Conservation (phyloP, 371 early-diverging fungal genomes). For the Rhizomucor pusillus region DNA sequence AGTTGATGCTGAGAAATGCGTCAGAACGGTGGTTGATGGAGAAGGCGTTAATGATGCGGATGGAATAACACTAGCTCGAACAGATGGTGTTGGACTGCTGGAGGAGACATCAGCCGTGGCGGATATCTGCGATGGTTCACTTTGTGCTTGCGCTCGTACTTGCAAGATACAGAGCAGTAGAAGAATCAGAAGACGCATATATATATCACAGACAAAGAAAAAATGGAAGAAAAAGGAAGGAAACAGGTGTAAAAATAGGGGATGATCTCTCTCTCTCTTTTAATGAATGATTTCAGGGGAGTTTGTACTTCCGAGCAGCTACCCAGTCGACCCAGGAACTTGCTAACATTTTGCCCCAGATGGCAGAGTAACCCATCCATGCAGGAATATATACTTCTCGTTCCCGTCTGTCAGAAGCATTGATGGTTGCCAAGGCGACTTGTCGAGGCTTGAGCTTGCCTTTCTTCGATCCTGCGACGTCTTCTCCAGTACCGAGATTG, state of each 20-base stretch:
- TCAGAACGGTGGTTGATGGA: conserved; percentile 30
- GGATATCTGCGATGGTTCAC: no score
- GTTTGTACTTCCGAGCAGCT: conserved; percentile 45
- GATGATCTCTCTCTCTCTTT: no score
- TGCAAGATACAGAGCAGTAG: no score
- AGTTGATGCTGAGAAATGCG: conserved; percentile 27
- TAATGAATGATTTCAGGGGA: no score
- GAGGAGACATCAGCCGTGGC: no score
- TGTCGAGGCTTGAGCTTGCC: conserved; percentile 58
- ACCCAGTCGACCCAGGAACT: conserved; percentile 64
- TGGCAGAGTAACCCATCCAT: conserved; percentile 51
- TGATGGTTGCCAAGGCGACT: conserved; percentile 63
- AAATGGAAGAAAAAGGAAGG: no score
- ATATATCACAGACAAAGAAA: no score
- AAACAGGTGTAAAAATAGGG: no score
- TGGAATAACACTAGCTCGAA: no score
- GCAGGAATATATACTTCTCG: conserved; percentile 65
- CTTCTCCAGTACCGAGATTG: conserved; percentile 7
- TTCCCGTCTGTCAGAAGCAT: conserved; percentile 59
- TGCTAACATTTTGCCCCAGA: conserved; percentile 53
- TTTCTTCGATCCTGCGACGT: conserved; percentile 54
- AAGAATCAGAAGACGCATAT: no score
- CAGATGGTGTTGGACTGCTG: no score
- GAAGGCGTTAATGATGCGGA: conserved; percentile 3
- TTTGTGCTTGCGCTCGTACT: no score